Evolutionary conservation across 2,329 filamentous ascomycete species (phyloP).

Genomic region (Purpureocillium takamizusanense): DNA sequence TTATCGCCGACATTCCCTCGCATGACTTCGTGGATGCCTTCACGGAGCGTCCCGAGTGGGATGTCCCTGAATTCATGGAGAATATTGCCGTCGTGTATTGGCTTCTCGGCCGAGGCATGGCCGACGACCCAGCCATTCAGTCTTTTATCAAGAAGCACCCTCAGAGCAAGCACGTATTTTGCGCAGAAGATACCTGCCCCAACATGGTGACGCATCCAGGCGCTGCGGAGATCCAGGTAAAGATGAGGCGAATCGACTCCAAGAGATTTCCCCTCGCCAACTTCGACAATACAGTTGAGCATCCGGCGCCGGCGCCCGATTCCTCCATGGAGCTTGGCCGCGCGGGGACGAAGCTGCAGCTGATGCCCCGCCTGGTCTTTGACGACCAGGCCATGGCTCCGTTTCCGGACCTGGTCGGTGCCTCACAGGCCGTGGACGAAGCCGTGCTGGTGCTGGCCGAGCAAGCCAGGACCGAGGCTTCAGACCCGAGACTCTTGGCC

Average conservation of each 20-base stretch:
- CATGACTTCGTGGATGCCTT: conserved; percentile 61
- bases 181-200: conserved; percentile 62
- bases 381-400: conserved; percentile 37
- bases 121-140: conserved; percentile 51
- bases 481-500: conserved; percentile 34
- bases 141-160: conserved; percentile 59
- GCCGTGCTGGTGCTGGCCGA: conserved; percentile 44
- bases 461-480: conserved; percentile 31
- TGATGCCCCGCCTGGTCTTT: conserved; percentile 37
- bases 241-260: conserved; percentile 63
- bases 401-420: conserved; percentile 35
- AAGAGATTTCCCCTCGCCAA: conserved; percentile 63
- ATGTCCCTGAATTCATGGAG: conserved; percentile 52
- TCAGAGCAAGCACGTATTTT: conserved; percentile 65
- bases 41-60: conserved; percentile 64
- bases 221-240: conserved; percentile 55
- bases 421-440: conserved; percentile 27
- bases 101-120: conserved; percentile 65
- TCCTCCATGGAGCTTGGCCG: conserved; percentile 28
- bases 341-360: conserved; percentile 32
- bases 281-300: conserved; percentile 43
- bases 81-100: conserved; percentile 66
- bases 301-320: conserved; percentile 12
- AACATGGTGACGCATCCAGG: conserved; percentile 67
- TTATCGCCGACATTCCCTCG: conserved; percentile 71